phyloP scores from a whole-genome alignment of 208 protist genomes.

The Trypanosoma lewisi region DNA sequence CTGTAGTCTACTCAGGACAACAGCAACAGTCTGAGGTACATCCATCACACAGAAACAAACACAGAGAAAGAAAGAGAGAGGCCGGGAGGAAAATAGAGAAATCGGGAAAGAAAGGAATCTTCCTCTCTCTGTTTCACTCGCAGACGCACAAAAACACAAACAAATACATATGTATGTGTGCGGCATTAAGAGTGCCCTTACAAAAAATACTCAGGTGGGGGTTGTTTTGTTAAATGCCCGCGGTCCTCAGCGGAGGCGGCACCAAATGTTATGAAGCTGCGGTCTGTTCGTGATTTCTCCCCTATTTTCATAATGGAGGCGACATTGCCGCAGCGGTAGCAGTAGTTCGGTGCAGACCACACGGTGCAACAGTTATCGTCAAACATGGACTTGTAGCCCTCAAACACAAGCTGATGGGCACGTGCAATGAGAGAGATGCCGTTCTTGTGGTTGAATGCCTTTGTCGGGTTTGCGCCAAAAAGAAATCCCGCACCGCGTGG shows the following conservation, averaged over 20 bases:
- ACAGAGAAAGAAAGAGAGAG: neutral
- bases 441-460: constrained; percentile 99
- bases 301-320: constrained; percentile 93
- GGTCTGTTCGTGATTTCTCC: constrained; percentile 65
- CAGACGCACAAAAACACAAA: neutral
- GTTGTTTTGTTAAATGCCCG: constrained; percentile 84
- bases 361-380: constrained; percentile 92
- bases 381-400: constrained; percentile 95
- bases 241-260: constrained; percentile 71
- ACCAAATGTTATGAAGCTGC: constrained; percentile 77
- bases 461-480: constrained; percentile 97
- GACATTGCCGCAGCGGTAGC: constrained; percentile 94
- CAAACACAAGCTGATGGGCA: constrained; percentile 96
- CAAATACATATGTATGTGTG: neutral
- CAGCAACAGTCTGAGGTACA: no score
- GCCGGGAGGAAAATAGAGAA: neutral
- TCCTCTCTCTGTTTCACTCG: neutral
- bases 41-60: neutral
- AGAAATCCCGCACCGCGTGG: constrained; percentile 97
- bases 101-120: neutral
- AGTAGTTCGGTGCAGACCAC: constrained; percentile 95
- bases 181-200: constrained; percentile 15
- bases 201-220: constrained; percentile 88
- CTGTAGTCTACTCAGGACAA: no score
- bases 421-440: constrained; percentile 94